Evolutionary conservation across 2,329 filamentous ascomycete species (phyloP), one percentile per base, ranked within the genome.

Genomic region (Zasmidium angulare): DNA sequence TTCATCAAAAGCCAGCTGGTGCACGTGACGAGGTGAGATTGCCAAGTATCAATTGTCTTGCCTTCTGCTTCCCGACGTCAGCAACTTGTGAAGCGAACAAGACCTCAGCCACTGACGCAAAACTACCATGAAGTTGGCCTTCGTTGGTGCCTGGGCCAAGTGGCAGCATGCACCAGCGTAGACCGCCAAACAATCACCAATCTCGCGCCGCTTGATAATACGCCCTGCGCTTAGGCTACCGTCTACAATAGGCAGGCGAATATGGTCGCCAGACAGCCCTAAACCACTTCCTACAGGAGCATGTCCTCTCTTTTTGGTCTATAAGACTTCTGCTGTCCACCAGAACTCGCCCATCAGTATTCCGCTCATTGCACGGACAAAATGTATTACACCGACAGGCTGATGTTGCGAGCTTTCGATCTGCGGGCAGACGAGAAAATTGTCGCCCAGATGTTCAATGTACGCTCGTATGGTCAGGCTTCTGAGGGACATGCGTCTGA

Each of bases 321-420:
- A n/a, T n/a, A n/a, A n/a, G n/a, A n/a, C n/a, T n/a, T n/a, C n/a
- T n/a, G n/a, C n/a, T n/a, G n/a, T n/a, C n/a, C 26, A 11, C 11
- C 26, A 29, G 26, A 29, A 4, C 26, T 29, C 26, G 4, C 26
- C 4, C 26, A 29, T n/a, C 26, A 29, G 4, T 29, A 29, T 29
- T 29, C 26, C 26, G 26, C 26, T 29, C 36, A 17, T 43, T 19
- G 6, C 9, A 14, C 14, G 7, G 20, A 21, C 46, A 50, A 26
- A 7, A 50, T 50, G 48, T 50, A 50, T 19, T 50, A 50, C 48
- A 50, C 48, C 7, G 48, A 50, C 3, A 50, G 48, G 48, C 48
- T 50, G 22, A 50, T 50, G 48, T 19, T 50, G 23, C 48, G 48
- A 26, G 22, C 48, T 14, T 19, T 26, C 9, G 48, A 50, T 19